Conservation (phyloP, 768 basidiomycete genomes). For the Galerina marginata region DNA sequence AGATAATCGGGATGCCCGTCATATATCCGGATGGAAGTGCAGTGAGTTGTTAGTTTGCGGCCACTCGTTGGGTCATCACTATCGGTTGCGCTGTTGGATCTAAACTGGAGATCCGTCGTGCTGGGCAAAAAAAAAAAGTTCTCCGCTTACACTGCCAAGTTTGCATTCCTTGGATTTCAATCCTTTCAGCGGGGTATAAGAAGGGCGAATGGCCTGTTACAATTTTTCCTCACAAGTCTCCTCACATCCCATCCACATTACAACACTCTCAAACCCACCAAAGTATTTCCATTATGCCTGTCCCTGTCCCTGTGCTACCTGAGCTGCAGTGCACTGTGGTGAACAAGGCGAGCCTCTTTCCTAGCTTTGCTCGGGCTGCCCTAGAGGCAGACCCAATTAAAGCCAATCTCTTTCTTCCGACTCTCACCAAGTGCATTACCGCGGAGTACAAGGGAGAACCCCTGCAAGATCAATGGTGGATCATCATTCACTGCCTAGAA, state of each 20-base stretch:
- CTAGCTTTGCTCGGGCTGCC: constrained; percentile 40
- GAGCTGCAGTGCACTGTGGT: background rate
- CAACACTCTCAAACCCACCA: no score
- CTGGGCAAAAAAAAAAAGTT: background rate
- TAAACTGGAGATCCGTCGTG: background rate
- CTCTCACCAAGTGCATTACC: constrained; percentile 31
- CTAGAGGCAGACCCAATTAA: constrained; percentile 42
- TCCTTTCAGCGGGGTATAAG: background rate
- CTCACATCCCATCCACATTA: no score
- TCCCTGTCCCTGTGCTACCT: background rate
- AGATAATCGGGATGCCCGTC: background rate
- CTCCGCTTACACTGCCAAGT: constrained; percentile 10
- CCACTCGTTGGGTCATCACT: background rate
- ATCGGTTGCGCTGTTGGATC: constrained; percentile 9
- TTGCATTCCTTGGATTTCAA: background rate
- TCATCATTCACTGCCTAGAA: constrained; percentile 28
- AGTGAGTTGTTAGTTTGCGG: background rate
- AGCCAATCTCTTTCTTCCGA: constrained; percentile 49
- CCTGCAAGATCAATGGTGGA: constrained; percentile 38
- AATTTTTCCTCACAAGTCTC: no score
- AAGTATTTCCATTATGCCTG: background rate
- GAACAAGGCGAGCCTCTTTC: constrained; percentile 7
- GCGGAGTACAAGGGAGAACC: constrained; percentile 20
- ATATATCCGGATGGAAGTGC: background rate
- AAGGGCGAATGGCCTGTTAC: no score